Evolutionary conservation across 2,329 filamentous ascomycete species (phyloP), one percentile per base, ranked within the genome.

Genomic region (Monosporascus sp.): DNA sequence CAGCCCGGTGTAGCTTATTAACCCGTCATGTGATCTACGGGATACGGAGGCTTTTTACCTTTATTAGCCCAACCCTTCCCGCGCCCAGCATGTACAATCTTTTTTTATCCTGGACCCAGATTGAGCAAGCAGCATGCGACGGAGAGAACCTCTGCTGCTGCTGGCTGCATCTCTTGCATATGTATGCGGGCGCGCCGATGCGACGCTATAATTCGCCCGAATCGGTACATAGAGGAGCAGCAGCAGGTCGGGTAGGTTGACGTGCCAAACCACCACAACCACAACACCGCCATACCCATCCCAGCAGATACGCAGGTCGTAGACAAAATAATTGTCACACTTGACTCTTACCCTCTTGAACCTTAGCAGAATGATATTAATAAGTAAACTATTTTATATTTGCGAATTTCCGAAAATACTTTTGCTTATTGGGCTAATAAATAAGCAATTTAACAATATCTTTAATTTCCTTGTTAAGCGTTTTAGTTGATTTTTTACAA

Each of bases 131-230:
- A 5, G 19, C 40, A 43, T 43, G 19, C 22, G 14, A 43, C 40
- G 19, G 19, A 20, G 40, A 20, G 40, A 43, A 14, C 24, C 17
- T 19, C 24, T 46, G 20, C 20, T 46, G 17, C 43, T 26, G 43
- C 43, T 27, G 17, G 57, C 63, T 66, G 63, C 65, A 67, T 66
- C 65, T 66, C 67, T 59, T 65, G 64, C 67, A 68, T 69, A 65
- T 66, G 63, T 63, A 67, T 58, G 59, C 59, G 43, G 19, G 43
- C 6, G 43, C 60, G 64, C 62, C 64, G 61, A 59, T 61, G 59
- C 59, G 57, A 52, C 37, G 59, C 54, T 61, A 50, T 57, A 51
- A 64, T 64, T 65, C 61, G 59, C 52, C 43, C 58, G 59, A 57
- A 53, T 53, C 50, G 52, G 50, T 52, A 53, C 44, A 37, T 48